Base-by-base conservation (phyloP, 2,329 filamentous ascomycete genomes). In the Curvularia sp. region DNA sequence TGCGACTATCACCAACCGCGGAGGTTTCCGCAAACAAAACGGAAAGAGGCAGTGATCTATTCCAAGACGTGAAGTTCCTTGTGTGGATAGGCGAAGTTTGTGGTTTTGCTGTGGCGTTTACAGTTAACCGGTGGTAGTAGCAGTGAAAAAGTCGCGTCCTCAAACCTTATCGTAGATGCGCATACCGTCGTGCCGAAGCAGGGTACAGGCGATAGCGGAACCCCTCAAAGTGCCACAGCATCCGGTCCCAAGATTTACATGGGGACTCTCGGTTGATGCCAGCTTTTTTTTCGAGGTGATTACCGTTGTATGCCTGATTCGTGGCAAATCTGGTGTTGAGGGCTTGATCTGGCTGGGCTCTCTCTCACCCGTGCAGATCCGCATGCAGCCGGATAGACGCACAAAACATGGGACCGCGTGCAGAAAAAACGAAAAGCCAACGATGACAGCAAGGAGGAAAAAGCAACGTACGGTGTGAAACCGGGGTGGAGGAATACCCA, bases 181-280 rank as follows among this genome's bases (percentile, higher is more conserved):
- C 18, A 23, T 46, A 25, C 49, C 53, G 53, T 27, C 6, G 39
- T 49, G 57, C 54, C 43, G 54, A 51, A 34, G 41, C 53, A 57
- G 53, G 54, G 50, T 28, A 50, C n/a, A 25, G 36, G 12, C 38
- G 9, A 32, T 46, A 43, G 27, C 25, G 32, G 50, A 51, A 18
- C 27, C 25, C 19, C 27, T 18, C 36, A 21, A 12, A 42, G 18
- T 46, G 15, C 34, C 45, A 42, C 50, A 21, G 43, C 53, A 15
- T 53, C 38, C n/a, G 34, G 39, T 27, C 49, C 32, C 42, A 36
- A 27, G 13, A n/a, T 46, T 21, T 34, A 13, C 32, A 5, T 15
- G 28, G 15, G 36, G 12, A 32, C 21, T 18, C 32, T n/a, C 36
- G 18, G 38, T 55, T 36, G 18, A 30, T 21, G 19, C 28, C 30